Evolutionary conservation across 2,329 filamentous ascomycete genomes (phyloP).

Genomic region (Zymoseptoria brevis): DNA sequence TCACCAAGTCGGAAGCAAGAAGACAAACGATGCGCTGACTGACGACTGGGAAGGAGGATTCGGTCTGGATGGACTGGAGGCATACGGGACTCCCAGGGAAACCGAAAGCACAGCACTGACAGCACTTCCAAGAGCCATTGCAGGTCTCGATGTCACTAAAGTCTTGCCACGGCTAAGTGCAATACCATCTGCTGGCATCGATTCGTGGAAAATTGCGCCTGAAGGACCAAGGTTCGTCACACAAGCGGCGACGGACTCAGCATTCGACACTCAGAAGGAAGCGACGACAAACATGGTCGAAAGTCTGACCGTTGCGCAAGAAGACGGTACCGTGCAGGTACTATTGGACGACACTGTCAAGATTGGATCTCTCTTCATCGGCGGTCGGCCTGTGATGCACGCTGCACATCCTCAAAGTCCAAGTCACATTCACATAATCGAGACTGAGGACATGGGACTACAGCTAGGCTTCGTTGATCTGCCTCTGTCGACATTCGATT

Average conservation of each 20-base stretch:
- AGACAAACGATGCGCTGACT: constrained; percentile 9
- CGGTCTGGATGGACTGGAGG: constrained; percentile 7
- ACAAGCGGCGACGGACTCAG: constrained; percentile 19
- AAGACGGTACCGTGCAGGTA: constrained; percentile 17
- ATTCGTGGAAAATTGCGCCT: constrained; percentile 13
- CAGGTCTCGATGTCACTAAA: constrained; percentile 66
- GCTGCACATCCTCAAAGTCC: constrained; percentile 64
- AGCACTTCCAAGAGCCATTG: constrained; percentile 60
- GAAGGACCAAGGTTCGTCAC: constrained; percentile 22
- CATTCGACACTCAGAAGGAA: constrained; percentile 17
- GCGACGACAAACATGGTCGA: constrained; percentile 12
- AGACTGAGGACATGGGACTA: constrained; percentile 5
- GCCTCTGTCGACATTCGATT: constrained; percentile 21
- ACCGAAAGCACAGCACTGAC: constrained; percentile 3
- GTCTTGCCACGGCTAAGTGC: constrained; percentile 61
- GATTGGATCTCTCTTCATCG: constrained; percentile 19
- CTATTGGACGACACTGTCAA: constrained; percentile 26
- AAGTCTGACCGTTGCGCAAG: constrained; percentile 16
- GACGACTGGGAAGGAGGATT: constrained; percentile 22
- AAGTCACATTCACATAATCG: constrained; percentile 62
- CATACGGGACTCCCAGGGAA: constrained; percentile 34
- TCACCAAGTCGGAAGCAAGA: constrained; percentile 20
- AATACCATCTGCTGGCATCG: constrained; percentile 44
- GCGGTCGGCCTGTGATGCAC: constrained; percentile 39
- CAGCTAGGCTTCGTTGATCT: constrained; percentile 17